Conservation (phyloP, 2,329 filamentous ascomycete genomes). For the Aureobasidium sp. region DNA sequence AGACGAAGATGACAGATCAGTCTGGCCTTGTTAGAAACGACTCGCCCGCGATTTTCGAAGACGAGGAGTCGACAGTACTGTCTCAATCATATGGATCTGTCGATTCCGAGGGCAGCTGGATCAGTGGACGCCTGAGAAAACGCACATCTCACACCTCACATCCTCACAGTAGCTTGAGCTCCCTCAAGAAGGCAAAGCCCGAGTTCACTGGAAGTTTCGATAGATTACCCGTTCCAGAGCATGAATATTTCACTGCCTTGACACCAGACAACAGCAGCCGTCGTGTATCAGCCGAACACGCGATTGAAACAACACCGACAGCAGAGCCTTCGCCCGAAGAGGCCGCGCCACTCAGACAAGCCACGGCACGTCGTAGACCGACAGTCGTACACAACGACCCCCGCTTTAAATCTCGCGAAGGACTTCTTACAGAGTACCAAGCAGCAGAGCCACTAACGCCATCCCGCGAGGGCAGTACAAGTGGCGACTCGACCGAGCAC, state of each 20-base stretch:
- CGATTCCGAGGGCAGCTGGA: conserved; percentile 92
- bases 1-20: conserved; percentile 29
- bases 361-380: conserved; percentile 46
- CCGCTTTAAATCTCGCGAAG: conserved; percentile 53
- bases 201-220: conserved; percentile 55
- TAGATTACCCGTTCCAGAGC: conserved; percentile 54
- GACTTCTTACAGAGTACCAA: conserved; percentile 44
- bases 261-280: conserved; percentile 19
- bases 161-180: conserved; percentile 39
- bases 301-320: conserved; percentile 4
- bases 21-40: conserved; percentile 27
- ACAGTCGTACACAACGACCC: conserved; percentile 54
- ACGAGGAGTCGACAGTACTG: conserved; percentile 28
- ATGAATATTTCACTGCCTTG: conserved; percentile 60
- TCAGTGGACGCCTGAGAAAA: conserved; percentile 62
- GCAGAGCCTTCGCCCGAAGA: conserved; percentile 10
- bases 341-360: conserved; percentile 27
- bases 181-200: conserved; percentile 36
- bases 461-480: conserved; percentile 1
- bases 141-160: conserved; percentile 37
- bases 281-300: background rate
- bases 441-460: background rate
- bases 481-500: conserved; percentile 17
- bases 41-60: conserved; percentile 12
- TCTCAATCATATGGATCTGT: conserved; percentile 87